Evolutionary conservation across 1,139 yeast genomes (phyloP), one percentile per base, ranked within the genome.

Genomic region (Geotrichum cucujoidarum): DNA sequence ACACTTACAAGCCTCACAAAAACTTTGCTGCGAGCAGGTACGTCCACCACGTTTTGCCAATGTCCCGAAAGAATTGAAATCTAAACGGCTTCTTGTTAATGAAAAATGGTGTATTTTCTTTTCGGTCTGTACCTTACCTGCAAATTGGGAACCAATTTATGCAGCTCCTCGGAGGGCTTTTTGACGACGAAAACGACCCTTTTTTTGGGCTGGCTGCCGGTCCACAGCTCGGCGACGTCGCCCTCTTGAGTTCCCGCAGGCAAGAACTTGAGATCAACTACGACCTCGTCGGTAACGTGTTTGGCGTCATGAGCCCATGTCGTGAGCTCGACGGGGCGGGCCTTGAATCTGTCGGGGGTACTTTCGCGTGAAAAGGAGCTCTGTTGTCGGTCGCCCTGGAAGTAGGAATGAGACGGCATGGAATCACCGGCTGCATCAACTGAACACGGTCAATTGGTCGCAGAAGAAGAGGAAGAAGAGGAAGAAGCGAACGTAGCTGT

Each of bases 251-350:
- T 78, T 1, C 80, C 55, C 77, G 36, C 21, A 0, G 86, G 83
- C 0, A 87, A 59, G 11, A 76, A 66, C 1, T 69, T 63, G 31
- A 79, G 65, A 58, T 87, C 90, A 3, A 88, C 63, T 41, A 83
- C 63, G 2, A 88, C 83, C 43, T 78, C 80, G 34, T 81, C 81
- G 0, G 68, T 53, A 1, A 82, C 78, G 0, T 76, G 71, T 18
- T 88, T 67, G 2, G 76, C 58, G 51, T 88, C 95, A 60, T 90
- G 97, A 53, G 86, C 83, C 75, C 87, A 80, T 1, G 84, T 76
- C 2, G 80, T 79, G 51, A 84, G 45, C 16, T 43, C 45, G 18
- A 43, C 45, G 7, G 49, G 41, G 4, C 40, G 41, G 4, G 43
- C 37, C 14, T 40, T 40, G 30, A 31, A 31, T 21, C 43, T 11